Evolutionary conservation across 2,329 filamentous ascomycete genomes (phyloP).

Genomic region (Fusarium sp.): DNA sequence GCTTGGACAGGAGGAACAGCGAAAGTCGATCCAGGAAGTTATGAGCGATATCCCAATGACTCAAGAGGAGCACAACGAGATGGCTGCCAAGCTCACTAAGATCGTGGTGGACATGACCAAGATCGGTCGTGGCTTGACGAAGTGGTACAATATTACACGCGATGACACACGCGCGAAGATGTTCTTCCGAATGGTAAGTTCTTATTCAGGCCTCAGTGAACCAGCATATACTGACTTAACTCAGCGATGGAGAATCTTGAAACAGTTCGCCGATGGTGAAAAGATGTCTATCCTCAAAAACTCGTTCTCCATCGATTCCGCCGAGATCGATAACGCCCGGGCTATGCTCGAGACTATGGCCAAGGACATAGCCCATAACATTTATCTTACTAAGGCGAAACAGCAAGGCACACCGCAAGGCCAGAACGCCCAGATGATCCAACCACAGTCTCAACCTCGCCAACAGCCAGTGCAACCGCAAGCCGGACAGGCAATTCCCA

Average conservation of each 20-base stretch:
- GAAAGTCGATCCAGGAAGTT: slow-evolving; percentile 54
- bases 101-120: slow-evolving; percentile 59
- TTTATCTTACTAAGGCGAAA: slow-evolving; percentile 47
- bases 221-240: slow-evolving; percentile 49
- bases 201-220: background rate
- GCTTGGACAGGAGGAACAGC: slow-evolving; percentile 58
- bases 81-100: slow-evolving; percentile 57
- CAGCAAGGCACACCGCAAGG: slow-evolving; percentile 47
- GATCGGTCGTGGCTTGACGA: slow-evolving; percentile 58
- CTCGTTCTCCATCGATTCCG: slow-evolving; percentile 63
- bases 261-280: slow-evolving; percentile 66
- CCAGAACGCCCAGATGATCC: slow-evolving; percentile 50
- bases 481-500: slow-evolving; percentile 46
- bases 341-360: slow-evolving; percentile 65
- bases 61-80: slow-evolving; percentile 59
- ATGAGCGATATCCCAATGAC: slow-evolving; percentile 62
- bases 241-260: slow-evolving; percentile 65
- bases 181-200: slow-evolving; percentile 66
- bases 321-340: slow-evolving; percentile 64
- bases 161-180: slow-evolving; percentile 64
- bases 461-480: slow-evolving; percentile 38
- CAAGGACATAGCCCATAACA: slow-evolving; percentile 58
- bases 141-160: slow-evolving; percentile 62
- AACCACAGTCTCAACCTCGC: slow-evolving; percentile 51
- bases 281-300: slow-evolving; percentile 60